These are phyloP conservation scores for Emmonsia crescens DNA, from an alignment of 2,329 filamentous ascomycete species.

Conservation along the genomic window DNA sequence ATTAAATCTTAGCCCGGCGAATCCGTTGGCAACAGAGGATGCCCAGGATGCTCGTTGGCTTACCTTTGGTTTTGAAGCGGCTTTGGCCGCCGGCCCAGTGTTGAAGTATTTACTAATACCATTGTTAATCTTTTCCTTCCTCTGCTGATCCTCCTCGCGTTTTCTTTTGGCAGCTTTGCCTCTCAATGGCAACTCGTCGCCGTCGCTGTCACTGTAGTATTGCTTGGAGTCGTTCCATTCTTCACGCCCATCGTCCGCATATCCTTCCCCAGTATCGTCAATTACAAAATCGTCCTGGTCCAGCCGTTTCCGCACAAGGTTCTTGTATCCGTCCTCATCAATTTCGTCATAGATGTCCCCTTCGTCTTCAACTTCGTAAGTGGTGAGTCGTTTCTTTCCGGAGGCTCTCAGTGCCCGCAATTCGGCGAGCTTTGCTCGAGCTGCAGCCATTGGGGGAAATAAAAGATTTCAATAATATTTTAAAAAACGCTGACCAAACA, in stretches of 20 bases:
- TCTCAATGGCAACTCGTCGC: slow-evolving; percentile 55
- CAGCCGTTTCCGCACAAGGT: slow-evolving; percentile 76
- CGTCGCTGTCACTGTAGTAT: slow-evolving; percentile 60
- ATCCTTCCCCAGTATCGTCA: slow-evolving; percentile 89
- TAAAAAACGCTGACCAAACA: background rate
- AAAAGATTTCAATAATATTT: background rate
- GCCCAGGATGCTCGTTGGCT: background rate
- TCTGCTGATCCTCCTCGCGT: slow-evolving; percentile 74
- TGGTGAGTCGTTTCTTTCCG: slow-evolving; percentile 82
- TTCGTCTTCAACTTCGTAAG: slow-evolving; percentile 77
- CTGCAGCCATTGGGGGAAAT: slow-evolving; percentile 10
- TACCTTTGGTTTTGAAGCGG: slow-evolving; percentile 70
- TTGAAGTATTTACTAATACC: slow-evolving; percentile 94
- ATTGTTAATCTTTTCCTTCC: slow-evolving; percentile 76
- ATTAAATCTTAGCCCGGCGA: background rate
- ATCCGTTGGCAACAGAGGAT: background rate
- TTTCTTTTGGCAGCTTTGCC: slow-evolving; percentile 67
- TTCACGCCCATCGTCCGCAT: slow-evolving; percentile 86
- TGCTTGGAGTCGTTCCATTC: slow-evolving; percentile 70
- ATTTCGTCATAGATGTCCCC: slow-evolving; percentile 88
- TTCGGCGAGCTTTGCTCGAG: slow-evolving; percentile 46
- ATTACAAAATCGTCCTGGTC: slow-evolving; percentile 97
- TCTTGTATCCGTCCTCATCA: slow-evolving; percentile 94
- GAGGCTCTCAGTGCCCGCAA: slow-evolving; percentile 72
- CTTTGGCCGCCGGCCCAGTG: slow-evolving; percentile 52